Conservation (phyloP, 768 basidiomycete genomes). For the Auriscalpium vulgare region DNA sequence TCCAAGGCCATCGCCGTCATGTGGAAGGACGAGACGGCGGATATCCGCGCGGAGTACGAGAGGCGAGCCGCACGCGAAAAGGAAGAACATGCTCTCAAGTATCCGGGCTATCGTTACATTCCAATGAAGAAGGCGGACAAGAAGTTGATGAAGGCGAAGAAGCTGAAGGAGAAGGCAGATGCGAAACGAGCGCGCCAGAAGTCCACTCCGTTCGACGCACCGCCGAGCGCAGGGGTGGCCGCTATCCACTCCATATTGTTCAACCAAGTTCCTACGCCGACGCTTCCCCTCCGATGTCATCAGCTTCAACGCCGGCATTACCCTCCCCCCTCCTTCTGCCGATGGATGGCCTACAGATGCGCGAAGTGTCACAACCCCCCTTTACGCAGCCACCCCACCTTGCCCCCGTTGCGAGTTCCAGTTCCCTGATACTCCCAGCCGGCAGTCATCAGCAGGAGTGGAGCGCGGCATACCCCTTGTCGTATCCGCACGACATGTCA, state of each 20-base stretch:
- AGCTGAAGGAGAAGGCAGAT: slow-evolving; percentile 5
- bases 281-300: neutral
- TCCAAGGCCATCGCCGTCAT: slow-evolving; percentile 33
- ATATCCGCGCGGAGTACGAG: slow-evolving; percentile 20
- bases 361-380: too few relatives aligned
- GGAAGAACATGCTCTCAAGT: slow-evolving; percentile 8
- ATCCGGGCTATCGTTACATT: too few relatives aligned
- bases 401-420: too few relatives aligned
- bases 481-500: too few relatives aligned
- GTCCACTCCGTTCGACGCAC: slow-evolving; percentile 4
- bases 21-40: slow-evolving; percentile 32
- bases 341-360: too few relatives aligned
- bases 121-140: slow-evolving; percentile 9
- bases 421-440: too few relatives aligned
- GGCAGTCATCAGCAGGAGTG: too few relatives aligned
- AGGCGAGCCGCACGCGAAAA: slow-evolving; percentile 9
- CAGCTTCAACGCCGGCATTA: neutral
- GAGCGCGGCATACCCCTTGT: too few relatives aligned
- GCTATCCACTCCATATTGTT: neutral
- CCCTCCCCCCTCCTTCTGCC: neutral
- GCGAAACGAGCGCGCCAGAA: neutral
- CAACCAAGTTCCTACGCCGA: neutral
- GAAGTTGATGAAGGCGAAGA: neutral
- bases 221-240: neutral
- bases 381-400: too few relatives aligned